A percentile compares a stretch with the other conserved stretches of the same genome.
phyloP scores from a whole-genome alignment of 2,329 filamentous ascomycete species.

The Neofusicoccum cordaticola region DNA sequence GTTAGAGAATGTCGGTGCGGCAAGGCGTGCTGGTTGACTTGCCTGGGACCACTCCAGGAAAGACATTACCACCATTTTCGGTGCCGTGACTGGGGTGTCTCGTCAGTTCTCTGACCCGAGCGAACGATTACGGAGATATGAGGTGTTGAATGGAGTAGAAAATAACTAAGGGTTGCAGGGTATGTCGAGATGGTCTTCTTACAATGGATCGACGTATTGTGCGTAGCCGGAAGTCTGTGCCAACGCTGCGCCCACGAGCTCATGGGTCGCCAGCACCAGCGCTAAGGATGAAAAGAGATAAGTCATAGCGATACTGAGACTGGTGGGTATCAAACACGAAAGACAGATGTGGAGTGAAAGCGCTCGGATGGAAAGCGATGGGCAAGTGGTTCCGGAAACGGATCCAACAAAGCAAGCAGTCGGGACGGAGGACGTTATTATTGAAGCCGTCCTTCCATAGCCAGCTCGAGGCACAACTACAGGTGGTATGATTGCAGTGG shows the following conservation, averaged over 20 bases:
- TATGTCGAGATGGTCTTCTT: constrained; percentile 2
- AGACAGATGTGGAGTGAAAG: neutral
- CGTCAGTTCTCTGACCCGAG: neutral
- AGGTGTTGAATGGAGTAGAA: no score
- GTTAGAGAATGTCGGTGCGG: neutral
- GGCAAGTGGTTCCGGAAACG: neutral
- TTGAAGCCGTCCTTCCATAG: neutral
- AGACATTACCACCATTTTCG: constrained; percentile 34
- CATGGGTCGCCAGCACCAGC: neutral
- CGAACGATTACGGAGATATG: neutral
- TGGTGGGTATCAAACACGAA: neutral
- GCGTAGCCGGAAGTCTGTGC: constrained; percentile 23
- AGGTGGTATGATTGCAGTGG: neutral
- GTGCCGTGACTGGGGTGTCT: constrained; percentile 25
- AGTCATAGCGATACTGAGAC: neutral
- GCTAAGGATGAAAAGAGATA: neutral
- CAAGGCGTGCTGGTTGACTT: neutral
- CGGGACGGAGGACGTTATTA: neutral
- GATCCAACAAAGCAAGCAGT: neutral
- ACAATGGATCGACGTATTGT: constrained; percentile 38
- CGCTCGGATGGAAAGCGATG: neutral
- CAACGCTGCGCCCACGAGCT: neutral
- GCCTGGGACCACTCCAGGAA: constrained; percentile 36
- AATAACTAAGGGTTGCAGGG: neutral
- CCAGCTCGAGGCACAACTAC: neutral